A percentile compares a stretch with the other conserved stretches of the same genome.
Conservation (phyloP, 805 yeast species). For the Yamadazyma ubonensis region DNA sequence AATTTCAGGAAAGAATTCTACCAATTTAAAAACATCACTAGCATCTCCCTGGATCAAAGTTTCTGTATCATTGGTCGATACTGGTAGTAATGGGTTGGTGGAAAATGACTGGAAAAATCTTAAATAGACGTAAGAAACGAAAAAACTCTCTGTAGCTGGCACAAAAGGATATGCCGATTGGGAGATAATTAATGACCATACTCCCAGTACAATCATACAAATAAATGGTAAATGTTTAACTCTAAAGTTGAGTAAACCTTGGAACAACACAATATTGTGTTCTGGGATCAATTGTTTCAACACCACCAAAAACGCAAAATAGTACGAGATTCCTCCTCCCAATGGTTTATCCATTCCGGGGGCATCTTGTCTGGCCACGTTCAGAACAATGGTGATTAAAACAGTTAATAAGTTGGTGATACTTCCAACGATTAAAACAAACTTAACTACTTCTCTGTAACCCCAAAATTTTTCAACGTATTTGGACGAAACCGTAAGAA, state of each 20-base stretch:
- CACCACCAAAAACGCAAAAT: slow-evolving; percentile 56
- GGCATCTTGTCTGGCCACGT: slow-evolving; percentile 34
- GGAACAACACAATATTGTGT: slow-evolving; percentile 49
- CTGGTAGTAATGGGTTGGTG: slow-evolving; percentile 56
- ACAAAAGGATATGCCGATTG: slow-evolving; percentile 49
- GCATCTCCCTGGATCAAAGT: slow-evolving; percentile 72
- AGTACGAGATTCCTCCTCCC: slow-evolving; percentile 51
- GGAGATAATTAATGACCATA: slow-evolving; percentile 34
- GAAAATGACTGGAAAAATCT: slow-evolving; percentile 68
- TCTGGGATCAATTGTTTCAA: slow-evolving; percentile 60
- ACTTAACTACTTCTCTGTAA: slow-evolving; percentile 46
- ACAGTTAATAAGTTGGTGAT: slow-evolving; percentile 56
- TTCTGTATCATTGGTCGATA: slow-evolving; percentile 29
- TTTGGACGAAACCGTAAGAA: slow-evolving; percentile 41
- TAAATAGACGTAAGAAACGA: slow-evolving; percentile 71
- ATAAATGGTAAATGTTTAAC: slow-evolving; percentile 63
- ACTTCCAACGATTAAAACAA: slow-evolving; percentile 53
- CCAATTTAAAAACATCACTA: slow-evolving; percentile 80
- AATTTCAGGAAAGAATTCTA: slow-evolving; percentile 77
- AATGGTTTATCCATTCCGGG: slow-evolving; percentile 44
- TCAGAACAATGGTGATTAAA: slow-evolving; percentile 37
- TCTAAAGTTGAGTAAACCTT: slow-evolving; percentile 47
- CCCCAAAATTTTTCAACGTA: slow-evolving; percentile 57
- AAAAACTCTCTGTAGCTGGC: slow-evolving; percentile 58
- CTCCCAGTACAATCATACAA: slow-evolving; percentile 28